Evolutionary conservation across 2,329 filamentous ascomycete genomes (phyloP).

Genomic region (Epichloe amarillans): DNA sequence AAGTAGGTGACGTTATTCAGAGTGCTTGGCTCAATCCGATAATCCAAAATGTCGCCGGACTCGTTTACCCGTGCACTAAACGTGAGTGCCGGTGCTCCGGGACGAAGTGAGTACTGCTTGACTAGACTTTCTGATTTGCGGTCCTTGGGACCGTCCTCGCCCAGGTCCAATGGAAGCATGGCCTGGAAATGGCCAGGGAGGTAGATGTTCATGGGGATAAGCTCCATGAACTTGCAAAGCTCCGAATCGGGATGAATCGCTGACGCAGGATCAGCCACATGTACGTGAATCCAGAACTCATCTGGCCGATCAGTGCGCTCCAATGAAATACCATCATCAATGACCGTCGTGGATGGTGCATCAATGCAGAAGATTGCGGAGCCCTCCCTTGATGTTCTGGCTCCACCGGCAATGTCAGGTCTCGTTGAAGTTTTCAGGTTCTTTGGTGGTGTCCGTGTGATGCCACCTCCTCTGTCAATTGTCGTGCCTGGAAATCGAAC

Average conservation of each 20-base stretch:
- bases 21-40: slow-evolving; percentile 38
- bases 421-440: slow-evolving; percentile 21
- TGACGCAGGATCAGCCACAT: slow-evolving; percentile 67
- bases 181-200: slow-evolving; percentile 41
- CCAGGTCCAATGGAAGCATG: slow-evolving; percentile 38
- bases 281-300: slow-evolving; percentile 63
- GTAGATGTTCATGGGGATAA: slow-evolving; percentile 46
- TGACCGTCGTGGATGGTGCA: slow-evolving; percentile 48
- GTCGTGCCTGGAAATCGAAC: slow-evolving; percentile 37
- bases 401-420: slow-evolving; percentile 30
- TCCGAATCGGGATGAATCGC: slow-evolving; percentile 46
- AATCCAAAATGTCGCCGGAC: slow-evolving; percentile 38
- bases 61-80: slow-evolving; percentile 46
- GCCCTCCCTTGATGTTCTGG: slow-evolving; percentile 46
- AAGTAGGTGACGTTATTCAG: slow-evolving; percentile 45
- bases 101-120: slow-evolving; percentile 40
- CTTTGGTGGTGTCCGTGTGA: slow-evolving; percentile 22
- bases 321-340: slow-evolving; percentile 69
- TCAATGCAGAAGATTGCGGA: slow-evolving; percentile 63
- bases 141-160: slow-evolving; percentile 16
- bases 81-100: slow-evolving; percentile 40
- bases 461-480: slow-evolving; percentile 28
- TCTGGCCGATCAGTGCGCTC: slow-evolving; percentile 38
- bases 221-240: slow-evolving; percentile 46
- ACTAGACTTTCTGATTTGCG: slow-evolving; percentile 26